A percentile compares a stretch with the other conserved stretches of the same genome.
These are phyloP conservation scores for Backusella parvicylindrica DNA, from an alignment of 192 early-diverging fungal genomes.

Conservation along the genomic window DNA sequence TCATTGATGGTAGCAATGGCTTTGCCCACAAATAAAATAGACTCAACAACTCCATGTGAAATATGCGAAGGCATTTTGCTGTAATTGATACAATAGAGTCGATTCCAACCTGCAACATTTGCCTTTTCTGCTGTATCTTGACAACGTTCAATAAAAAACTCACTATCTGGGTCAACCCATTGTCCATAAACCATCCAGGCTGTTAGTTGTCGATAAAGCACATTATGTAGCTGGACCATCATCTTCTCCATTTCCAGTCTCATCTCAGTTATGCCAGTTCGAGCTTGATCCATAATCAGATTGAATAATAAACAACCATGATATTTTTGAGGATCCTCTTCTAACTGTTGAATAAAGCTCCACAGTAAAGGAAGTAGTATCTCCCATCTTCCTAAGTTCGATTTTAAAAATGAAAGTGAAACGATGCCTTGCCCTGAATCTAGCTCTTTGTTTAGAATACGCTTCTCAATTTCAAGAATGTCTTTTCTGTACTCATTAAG, in stretches of 20 bases:
- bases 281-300: slow-evolving; percentile 44
- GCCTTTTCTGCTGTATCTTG: slow-evolving; percentile 4
- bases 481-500: slow-evolving; percentile 42
- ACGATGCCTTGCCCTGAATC: slow-evolving; percentile 41
- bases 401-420: slow-evolving; percentile 39
- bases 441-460: slow-evolving; percentile 50
- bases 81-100: slow-evolving; percentile 44
- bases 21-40: slow-evolving; percentile 69
- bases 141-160: slow-evolving; percentile 58
- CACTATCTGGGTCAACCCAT: slow-evolving; percentile 52
- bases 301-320: slow-evolving; percentile 49
- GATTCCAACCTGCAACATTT: slow-evolving; percentile 38
- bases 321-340: slow-evolving; percentile 28
- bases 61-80: slow-evolving; percentile 50
- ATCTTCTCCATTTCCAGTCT: slow-evolving; percentile 45
- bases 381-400: slow-evolving; percentile 45
- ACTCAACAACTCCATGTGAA: slow-evolving; percentile 45
- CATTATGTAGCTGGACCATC: slow-evolving; percentile 41
- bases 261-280: slow-evolving; percentile 50
- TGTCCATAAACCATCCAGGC: slow-evolving; percentile 69
- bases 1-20: slow-evolving; percentile 50
- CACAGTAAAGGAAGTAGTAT: slow-evolving; percentile 47
- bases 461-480: slow-evolving; percentile 46
- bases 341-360: slow-evolving; percentile 39
- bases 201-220: slow-evolving; percentile 57